Conservation (phyloP, 306 rosid genomes). For the Lagenaria siceraria region DNA sequence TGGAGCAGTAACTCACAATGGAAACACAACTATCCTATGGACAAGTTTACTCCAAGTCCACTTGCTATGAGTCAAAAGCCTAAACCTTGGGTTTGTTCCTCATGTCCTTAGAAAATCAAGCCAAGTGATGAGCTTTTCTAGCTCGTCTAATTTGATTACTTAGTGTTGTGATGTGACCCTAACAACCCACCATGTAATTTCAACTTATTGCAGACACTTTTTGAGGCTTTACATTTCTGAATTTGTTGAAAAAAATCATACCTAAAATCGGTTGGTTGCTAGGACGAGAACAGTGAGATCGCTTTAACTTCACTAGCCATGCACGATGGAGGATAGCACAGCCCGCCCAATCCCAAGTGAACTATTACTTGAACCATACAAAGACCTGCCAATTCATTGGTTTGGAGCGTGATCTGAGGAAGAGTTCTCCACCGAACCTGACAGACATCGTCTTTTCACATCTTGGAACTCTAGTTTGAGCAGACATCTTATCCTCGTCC, state of each 20-base stretch:
- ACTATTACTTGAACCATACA: background rate
- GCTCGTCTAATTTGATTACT: background rate
- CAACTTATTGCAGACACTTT: background rate
- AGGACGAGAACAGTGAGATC: background rate
- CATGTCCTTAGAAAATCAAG: background rate
- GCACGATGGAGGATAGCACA: background rate
- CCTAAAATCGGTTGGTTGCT: background rate
- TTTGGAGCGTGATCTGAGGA: slow-evolving; percentile 1
- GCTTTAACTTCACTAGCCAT: background rate
- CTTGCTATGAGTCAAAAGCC: background rate
- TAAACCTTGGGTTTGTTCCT: background rate
- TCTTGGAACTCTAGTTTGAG: slow-evolving; percentile 41
- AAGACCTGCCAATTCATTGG: background rate
- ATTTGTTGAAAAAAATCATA: background rate
- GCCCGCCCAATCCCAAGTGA: background rate
- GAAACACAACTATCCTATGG: background rate
- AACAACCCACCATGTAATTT: background rate
- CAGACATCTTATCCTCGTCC: slow-evolving; percentile 48
- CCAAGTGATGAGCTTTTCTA: background rate
- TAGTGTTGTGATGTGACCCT: background rate
- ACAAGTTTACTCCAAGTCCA: background rate
- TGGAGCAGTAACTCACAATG: background rate
- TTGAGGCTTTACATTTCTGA: background rate
- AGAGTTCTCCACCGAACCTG: slow-evolving; percentile 15
- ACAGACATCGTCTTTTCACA: background rate